These are phyloP conservation scores for Craterostigma plantagineum DNA, from an alignment of 257 asterid species.

Conservation along the genomic window DNA sequence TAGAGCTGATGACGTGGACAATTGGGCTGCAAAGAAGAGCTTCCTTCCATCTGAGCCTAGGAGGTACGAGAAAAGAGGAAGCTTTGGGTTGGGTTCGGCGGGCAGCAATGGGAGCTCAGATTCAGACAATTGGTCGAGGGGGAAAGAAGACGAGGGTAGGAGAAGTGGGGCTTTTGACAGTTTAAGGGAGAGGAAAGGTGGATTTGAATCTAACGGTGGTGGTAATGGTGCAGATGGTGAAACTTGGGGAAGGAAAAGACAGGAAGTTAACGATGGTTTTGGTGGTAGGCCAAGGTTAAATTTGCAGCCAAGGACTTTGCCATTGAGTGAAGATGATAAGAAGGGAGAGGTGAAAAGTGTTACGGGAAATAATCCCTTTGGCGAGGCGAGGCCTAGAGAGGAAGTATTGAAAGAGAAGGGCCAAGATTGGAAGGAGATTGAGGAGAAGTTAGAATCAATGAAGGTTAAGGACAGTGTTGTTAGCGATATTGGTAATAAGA, in stretches of 20 bases:
- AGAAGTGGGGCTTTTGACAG: conserved; percentile 58
- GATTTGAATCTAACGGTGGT: conserved; percentile 19
- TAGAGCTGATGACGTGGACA: conserved; percentile 74
- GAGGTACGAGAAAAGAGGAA: conserved; percentile 40
- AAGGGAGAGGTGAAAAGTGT: conserved; percentile 14
- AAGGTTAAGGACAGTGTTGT: conserved; percentile 39
- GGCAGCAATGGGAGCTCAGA: conserved; percentile 37
- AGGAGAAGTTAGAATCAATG: conserved; percentile 45
- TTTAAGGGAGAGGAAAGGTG: conserved; percentile 57
- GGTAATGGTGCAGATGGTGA: conserved; percentile 21
- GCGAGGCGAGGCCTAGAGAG: conserved; percentile 92
- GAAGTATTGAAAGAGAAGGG: conserved; percentile 96
- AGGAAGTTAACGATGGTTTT: conserved; percentile 21
- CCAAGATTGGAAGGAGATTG: conserved; percentile 78
- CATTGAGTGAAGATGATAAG: conserved; percentile 25
- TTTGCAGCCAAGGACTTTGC: conserved; percentile 42
- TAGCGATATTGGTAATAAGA: conserved; percentile 19
- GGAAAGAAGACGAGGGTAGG: conserved; percentile 61
- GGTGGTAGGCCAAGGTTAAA: conserved; percentile 57
- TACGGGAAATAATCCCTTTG: conserved; percentile 64
- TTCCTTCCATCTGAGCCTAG: conserved; percentile 55
- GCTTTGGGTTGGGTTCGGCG: conserved; percentile 55
- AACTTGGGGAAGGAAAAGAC: conserved; percentile 51
- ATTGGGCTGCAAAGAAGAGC: conserved; percentile 64
- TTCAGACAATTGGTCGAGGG: conserved; percentile 55